Evolutionary conservation across 768 basidiomycete species (phyloP), one percentile per base, ranked within the genome.

Genomic region (Calocera viscosa): DNA sequence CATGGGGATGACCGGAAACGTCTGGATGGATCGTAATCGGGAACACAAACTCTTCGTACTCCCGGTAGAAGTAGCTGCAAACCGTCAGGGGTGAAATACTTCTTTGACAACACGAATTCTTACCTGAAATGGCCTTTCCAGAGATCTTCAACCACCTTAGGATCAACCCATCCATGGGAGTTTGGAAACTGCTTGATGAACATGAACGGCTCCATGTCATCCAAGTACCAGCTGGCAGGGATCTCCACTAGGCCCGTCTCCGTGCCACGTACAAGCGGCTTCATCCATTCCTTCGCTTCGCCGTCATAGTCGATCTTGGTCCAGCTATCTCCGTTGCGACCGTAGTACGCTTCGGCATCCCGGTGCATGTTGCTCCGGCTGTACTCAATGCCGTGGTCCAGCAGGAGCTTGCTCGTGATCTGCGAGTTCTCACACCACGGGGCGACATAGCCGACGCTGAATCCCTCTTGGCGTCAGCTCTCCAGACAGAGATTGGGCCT

Each of bases 21-120:
- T 90, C 88, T 1, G 89, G 88, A 71, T 90, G 89, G 47, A 91
- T 87, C 1, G 88, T 89, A 67, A 90, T 82, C 0, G 87, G 87
- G 71, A 88, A 86, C n/a, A 86, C 80, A 67, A 87, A 86, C 73
- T 83, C 80, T 70, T 83, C 81, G 74, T 86, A 83, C 69, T 85
- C 84, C 43, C 53, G 11, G 30, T 60, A 60, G 30, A 60, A 60
- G 53, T 60, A 60, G 26, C 84, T 83, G 30, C 12, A 19, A 49
- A 26, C 24, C 49, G 14, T 49, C 24, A 49, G 49, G 19, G 11
- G 39, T 10, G 11, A 40, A 38, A 5, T 14, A 5, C 35, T 38
- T 5, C 35, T 38, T 14, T 38, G 35, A 5, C 24, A 24, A 7
- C 5, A 19, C 73, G 87, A 88, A 64, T 80, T 81, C 53, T 71